Conservation (phyloP, 2,329 filamentous ascomycete genomes). For the Bipolaris gigantea region DNA sequence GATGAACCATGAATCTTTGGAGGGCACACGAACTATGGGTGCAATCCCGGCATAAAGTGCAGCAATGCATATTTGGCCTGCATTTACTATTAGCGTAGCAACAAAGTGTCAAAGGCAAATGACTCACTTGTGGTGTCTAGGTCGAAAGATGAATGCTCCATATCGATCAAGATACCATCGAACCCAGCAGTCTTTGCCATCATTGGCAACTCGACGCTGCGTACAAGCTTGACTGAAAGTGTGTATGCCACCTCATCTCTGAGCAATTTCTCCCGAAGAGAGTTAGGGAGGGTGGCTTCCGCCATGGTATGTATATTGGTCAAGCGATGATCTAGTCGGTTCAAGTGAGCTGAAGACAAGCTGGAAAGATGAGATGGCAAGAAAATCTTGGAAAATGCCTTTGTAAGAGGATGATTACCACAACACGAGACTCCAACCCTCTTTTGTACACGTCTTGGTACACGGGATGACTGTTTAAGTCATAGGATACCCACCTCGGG, state of each 20-base stretch:
- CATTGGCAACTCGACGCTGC: constrained; percentile 44
- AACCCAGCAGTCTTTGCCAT: constrained; percentile 48
- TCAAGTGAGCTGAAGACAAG: too few relatives aligned
- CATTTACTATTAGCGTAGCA: not conserved
- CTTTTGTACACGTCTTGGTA: too few relatives aligned
- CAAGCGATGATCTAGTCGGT: not conserved
- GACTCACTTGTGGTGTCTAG: constrained; percentile 35
- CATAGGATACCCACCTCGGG: too few relatives aligned
- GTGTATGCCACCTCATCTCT: constrained; percentile 36
- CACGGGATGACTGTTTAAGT: too few relatives aligned
- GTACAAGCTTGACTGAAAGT: constrained; percentile 39
- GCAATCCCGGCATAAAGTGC: constrained; percentile 46
- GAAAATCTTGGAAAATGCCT: too few relatives aligned
- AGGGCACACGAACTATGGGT: constrained; percentile 49
- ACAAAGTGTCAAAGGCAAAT: not conserved
- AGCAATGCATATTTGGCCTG: constrained; percentile 45
- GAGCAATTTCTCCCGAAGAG: constrained; percentile 35
- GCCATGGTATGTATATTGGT: constrained; percentile 6
- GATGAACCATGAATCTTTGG: constrained; percentile 46
- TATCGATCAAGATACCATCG: constrained; percentile 50
- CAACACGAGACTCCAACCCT: too few relatives aligned
- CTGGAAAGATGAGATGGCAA: too few relatives aligned
- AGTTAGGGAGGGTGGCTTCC: constrained; percentile 28
- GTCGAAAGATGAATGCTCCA: constrained; percentile 50
- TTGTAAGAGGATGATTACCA: too few relatives aligned